These are phyloP conservation scores for Sisymbrium altissimum DNA, from an alignment of 345 rosid genomes.

Conservation along the genomic window DNA sequence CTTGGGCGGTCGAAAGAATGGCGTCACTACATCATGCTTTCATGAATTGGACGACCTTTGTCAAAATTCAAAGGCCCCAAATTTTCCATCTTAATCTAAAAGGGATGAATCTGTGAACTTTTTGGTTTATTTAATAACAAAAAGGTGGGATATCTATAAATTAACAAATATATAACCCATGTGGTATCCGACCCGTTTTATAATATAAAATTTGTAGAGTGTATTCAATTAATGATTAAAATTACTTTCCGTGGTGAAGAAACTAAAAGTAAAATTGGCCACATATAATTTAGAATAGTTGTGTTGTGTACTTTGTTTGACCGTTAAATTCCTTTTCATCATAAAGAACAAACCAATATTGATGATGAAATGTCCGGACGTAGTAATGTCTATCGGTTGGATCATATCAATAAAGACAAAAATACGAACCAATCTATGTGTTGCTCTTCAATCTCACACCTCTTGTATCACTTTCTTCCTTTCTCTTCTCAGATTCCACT, in stretches of 20 bases:
- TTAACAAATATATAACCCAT: background rate
- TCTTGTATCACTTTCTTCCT: slow-evolving; percentile 25
- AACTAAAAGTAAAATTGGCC: slow-evolving; percentile 21
- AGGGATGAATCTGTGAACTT: slow-evolving; percentile 16
- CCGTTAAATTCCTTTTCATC: slow-evolving; percentile 1
- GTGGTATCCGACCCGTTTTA: background rate
- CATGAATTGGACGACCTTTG: too few species aligned
- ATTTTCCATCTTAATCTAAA: background rate
- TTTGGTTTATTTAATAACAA: background rate
- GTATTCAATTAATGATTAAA: background rate
- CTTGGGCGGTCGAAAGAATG: too few species aligned
- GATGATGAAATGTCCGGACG: slow-evolving; percentile 11
- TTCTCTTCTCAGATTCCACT: slow-evolving; percentile 5
- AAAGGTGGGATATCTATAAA: background rate
- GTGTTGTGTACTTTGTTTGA: slow-evolving; percentile 19
- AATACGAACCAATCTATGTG: slow-evolving; percentile 20
- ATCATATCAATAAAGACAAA: slow-evolving; percentile 25
- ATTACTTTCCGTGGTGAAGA: slow-evolving; percentile 5
- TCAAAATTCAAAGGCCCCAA: background rate
- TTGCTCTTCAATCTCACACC: slow-evolving; percentile 24
- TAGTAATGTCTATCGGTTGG: slow-evolving; percentile 8
- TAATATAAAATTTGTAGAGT: background rate
- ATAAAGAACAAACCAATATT: background rate
- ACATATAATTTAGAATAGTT: background rate
- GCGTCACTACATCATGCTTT: too few species aligned